These are phyloP conservation scores for Acanthamoeba lenticulata DNA, from an alignment of 208 protist species.

Conservation along the genomic window DNA sequence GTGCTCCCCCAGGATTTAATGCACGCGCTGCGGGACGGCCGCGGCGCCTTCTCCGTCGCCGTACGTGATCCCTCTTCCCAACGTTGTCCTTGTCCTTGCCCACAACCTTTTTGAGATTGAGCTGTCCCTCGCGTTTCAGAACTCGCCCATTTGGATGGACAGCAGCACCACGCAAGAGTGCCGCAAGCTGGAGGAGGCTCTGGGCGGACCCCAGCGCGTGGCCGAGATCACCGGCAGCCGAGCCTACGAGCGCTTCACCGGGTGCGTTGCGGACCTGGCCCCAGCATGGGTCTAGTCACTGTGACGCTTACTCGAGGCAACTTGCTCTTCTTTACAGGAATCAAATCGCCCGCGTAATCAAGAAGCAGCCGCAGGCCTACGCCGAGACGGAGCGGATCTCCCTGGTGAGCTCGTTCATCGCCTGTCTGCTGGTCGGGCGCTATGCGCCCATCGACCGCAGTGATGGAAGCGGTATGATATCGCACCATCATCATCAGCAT, in stretches of 20 bases:
- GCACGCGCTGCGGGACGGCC: not conserved
- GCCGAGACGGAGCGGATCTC: slow-evolving; percentile 75
- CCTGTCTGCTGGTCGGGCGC: slow-evolving; percentile 74
- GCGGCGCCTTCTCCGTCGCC: slow-evolving; percentile 34
- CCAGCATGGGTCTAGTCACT: not conserved
- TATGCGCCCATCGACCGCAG: slow-evolving; percentile 80
- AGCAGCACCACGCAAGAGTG: slow-evolving; percentile 78
- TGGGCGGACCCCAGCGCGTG: slow-evolving; percentile 77
- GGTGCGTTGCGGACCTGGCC: not conserved
- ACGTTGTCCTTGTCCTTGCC: not conserved
- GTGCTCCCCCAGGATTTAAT: not conserved
- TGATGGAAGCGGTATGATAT: slow-evolving; percentile 69
- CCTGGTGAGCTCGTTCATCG: slow-evolving; percentile 82
- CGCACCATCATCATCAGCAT: not conserved
- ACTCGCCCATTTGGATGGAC: slow-evolving; percentile 87
- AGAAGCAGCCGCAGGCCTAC: slow-evolving; percentile 43
- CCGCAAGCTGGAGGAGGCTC: slow-evolving; percentile 68
- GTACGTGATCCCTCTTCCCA: not conserved
- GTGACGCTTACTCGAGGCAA: not conserved
- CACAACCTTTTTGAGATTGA: slow-evolving; percentile 5
- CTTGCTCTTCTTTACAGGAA: not conserved
- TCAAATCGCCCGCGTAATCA: slow-evolving; percentile 77
- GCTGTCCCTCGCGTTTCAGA: not conserved
- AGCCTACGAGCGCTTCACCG: slow-evolving; percentile 83
- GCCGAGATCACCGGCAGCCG: slow-evolving; percentile 64